These are phyloP conservation scores for Cercospora nicotianae DNA, from an alignment of 2,329 filamentous ascomycete species.

Conservation along the genomic window DNA sequence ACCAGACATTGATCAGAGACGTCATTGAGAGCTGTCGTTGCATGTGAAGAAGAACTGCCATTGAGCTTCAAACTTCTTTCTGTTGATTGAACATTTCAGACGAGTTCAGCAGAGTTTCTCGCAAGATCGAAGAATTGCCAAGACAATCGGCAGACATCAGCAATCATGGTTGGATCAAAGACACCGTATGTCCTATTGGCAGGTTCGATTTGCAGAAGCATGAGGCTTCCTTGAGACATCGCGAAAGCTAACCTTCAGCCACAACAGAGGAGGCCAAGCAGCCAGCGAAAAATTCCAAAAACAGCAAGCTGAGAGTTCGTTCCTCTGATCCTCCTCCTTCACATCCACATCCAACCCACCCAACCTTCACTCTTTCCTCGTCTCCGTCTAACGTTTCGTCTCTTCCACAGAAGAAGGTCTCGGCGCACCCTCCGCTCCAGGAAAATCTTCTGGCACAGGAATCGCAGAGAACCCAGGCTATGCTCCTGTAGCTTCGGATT, in stretches of 20 bases:
- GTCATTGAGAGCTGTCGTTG: not conserved
- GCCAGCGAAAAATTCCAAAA: slow-evolving; percentile 40
- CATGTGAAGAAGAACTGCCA: not conserved
- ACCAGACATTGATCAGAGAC: not conserved
- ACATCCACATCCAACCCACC: not conserved
- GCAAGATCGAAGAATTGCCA: not conserved
- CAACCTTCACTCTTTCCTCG: not conserved
- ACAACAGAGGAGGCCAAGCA: slow-evolving; percentile 33
- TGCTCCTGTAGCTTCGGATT: slow-evolving; percentile 40
- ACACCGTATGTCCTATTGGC: slow-evolving; percentile 7
- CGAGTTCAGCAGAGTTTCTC: not conserved
- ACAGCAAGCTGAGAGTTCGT: slow-evolving; percentile 37
- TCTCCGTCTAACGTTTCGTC: not conserved
- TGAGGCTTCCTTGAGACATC: too few species aligned
- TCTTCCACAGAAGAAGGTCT: slow-evolving; percentile 31
- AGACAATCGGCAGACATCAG: not conserved
- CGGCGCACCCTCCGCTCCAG: slow-evolving; percentile 38
- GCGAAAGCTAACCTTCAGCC: not conserved
- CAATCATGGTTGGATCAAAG: slow-evolving; percentile 13
- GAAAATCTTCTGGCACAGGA: slow-evolving; percentile 31
- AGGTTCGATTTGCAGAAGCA: too few species aligned
- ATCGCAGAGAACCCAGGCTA: slow-evolving; percentile 32
- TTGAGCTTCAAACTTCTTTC: not conserved
- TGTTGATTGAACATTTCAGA: too few species aligned
- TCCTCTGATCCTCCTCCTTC: not conserved